Percentiles rank a stretch among this genome's conserved stretches.
Evolutionary conservation across 2,329 filamentous ascomycete species (phyloP).

Genomic region (Cladosporium colombiae): DNA sequence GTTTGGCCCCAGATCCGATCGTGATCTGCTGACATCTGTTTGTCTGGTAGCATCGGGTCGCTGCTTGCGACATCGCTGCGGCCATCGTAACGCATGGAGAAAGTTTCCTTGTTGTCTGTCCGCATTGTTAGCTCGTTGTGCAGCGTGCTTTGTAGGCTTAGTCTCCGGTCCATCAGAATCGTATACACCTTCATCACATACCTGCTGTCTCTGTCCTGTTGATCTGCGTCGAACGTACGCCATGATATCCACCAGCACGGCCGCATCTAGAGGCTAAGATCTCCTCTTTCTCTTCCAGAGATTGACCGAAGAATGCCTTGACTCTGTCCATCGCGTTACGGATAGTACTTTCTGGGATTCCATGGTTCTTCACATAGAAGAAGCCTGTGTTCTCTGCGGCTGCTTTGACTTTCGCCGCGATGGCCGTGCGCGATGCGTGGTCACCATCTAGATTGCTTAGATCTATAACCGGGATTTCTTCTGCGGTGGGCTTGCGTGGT

Average conservation of each 20-base stretch:
- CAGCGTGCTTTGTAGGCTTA: neutral
- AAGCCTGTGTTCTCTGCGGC: slow-evolving; percentile 61
- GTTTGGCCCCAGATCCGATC: neutral
- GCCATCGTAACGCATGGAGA: slow-evolving; percentile 6
- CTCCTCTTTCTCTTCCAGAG: slow-evolving; percentile 54
- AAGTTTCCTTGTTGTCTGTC: slow-evolving; percentile 4
- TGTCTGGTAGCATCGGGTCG: neutral
- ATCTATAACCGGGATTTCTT: slow-evolving; percentile 5
- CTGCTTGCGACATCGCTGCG: neutral
- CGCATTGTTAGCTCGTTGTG: neutral
- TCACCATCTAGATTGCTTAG: slow-evolving; percentile 4
- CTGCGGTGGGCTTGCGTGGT: slow-evolving; percentile 2
- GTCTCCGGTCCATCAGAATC: neutral
- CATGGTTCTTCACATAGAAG: slow-evolving; percentile 81
- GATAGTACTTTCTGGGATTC: slow-evolving; percentile 55
- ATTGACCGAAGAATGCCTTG: slow-evolving; percentile 34
- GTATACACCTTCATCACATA: slow-evolving; percentile 58
- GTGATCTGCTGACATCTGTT: neutral
- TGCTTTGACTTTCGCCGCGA: neutral
- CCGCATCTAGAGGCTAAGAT: slow-evolving; percentile 65
- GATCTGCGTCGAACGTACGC: slow-evolving; percentile 75
- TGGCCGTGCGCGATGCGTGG: slow-evolving; percentile 1
- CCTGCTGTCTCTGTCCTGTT: slow-evolving; percentile 56
- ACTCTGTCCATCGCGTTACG: neutral
- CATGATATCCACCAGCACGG: slow-evolving; percentile 63